Evolutionary conservation across 2,329 filamentous ascomycete genomes (phyloP).

Genomic region (Colletotrichum phormii): DNA sequence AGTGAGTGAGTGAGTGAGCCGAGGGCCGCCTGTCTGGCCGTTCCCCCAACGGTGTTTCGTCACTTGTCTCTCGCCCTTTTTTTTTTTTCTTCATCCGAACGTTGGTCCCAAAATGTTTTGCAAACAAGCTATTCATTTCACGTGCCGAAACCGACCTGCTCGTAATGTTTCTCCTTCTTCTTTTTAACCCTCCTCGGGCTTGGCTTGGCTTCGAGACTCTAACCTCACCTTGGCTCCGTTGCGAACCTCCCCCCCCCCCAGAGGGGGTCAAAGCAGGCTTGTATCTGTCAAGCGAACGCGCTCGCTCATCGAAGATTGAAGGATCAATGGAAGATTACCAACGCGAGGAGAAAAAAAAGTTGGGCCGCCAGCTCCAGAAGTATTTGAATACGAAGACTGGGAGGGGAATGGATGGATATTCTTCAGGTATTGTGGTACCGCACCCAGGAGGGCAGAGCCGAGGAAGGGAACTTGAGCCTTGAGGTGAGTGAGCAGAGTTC

Average conservation of each 20-base stretch:
- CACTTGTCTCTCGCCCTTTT: too few relatives aligned
- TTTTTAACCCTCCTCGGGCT: not conserved
- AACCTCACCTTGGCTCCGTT: not conserved
- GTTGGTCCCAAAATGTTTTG: not conserved
- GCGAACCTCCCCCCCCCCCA: not conserved
- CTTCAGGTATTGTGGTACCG: not conserved
- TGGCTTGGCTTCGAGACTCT: not conserved
- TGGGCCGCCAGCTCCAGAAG: not conserved
- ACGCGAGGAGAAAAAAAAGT: not conserved
- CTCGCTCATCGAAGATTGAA: not conserved
- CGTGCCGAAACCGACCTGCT: slow-evolving; percentile 25
- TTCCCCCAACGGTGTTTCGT: too few relatives aligned
- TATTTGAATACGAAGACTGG: not conserved
- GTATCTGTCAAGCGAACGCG: not conserved
- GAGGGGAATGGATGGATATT: not conserved
- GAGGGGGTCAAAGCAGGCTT: not conserved
- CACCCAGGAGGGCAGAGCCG: not conserved
- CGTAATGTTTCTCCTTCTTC: not conserved
- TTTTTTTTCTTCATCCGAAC: slow-evolving; percentile 1
- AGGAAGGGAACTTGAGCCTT: not conserved
- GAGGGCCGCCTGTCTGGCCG: too few relatives aligned
- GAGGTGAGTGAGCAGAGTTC: not conserved
- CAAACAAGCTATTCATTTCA: slow-evolving; percentile 23
- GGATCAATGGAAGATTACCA: not conserved
- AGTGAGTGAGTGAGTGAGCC: too few relatives aligned